phyloP scores from a whole-genome alignment of 176 grass and related monocot genomes.

The Rhipidocladum racemiflorum region DNA sequence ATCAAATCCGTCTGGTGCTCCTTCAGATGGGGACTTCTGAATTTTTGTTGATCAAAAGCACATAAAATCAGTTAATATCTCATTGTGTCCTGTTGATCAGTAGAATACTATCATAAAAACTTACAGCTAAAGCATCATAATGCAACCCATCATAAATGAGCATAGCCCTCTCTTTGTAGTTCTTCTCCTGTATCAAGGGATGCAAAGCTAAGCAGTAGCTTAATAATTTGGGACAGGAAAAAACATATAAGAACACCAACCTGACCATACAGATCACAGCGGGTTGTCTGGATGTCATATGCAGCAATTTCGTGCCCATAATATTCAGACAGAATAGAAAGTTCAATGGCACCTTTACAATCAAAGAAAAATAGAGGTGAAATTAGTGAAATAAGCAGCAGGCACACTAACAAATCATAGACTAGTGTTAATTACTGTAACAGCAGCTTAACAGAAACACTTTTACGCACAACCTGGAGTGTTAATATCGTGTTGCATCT shows the following conservation, averaged over 20 bases:
- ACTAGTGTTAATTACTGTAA: neutral
- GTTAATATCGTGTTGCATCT: neutral
- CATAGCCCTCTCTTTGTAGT: conserved; percentile 77
- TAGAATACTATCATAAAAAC: conserved; percentile 29
- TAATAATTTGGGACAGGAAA: neutral
- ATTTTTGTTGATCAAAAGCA: conserved; percentile 8
- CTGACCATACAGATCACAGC: conserved; percentile 97
- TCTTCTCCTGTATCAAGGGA: conserved; percentile 64
- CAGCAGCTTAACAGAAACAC: neutral
- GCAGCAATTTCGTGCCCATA: conserved; percentile 91
- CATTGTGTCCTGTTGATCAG: neutral
- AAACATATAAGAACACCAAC: conserved; percentile 27
- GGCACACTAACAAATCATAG: neutral
- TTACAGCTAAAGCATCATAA: conserved; percentile 96
- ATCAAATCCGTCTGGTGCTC: conserved; percentile 92
- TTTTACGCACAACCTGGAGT: neutral
- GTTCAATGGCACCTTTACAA: conserved; percentile 78
- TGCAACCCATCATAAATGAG: conserved; percentile 95
- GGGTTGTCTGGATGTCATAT: conserved; percentile 87
- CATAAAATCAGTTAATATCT: neutral
- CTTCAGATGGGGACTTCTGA: conserved; percentile 87
- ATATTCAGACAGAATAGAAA: conserved; percentile 84
- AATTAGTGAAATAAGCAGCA: conserved; percentile 6
- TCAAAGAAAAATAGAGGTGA: neutral
- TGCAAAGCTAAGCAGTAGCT: conserved; percentile 9